Base-by-base conservation (phyloP, 495 filamentous ascomycete species). In the Aspergillus nanangensis region DNA sequence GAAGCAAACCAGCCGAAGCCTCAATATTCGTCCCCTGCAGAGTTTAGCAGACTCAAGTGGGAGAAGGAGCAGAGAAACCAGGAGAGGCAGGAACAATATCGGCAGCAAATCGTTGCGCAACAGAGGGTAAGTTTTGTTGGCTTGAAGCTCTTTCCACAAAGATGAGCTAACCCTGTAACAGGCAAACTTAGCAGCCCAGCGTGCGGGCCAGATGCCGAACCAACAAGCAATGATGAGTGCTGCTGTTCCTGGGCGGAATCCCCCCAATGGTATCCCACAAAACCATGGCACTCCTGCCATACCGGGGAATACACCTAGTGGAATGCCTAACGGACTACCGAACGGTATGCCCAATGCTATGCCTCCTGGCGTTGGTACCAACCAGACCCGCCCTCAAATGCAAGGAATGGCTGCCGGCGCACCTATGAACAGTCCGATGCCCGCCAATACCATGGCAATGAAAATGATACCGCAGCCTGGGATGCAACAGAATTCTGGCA, bases 1-100 rank as follows among this genome's bases (percentile, higher is more conserved):
- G 86, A 91, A 53, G 66, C 73, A 4, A 75, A 78, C 37, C 81
- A 84, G 47, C 83, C 82, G 20, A 75, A 79, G 45, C 65, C 64
- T 41, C 64, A 64, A 15, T 74, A 79, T 19, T 74, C 87, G 39
- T 91, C 91, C 0, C 91, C 93, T 0, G 81, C 87, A 52, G 88
- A 95, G 41, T 92, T 95, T 56, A 95, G 90, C 57, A 78, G 87
- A 22, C 74, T 95, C 56, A 90, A 92, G 60, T 81, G 84, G 60
- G 90, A 96, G 45, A 80, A 85, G 24, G 91, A 96, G 45, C 65
- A 87, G 53, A 87, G 87, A 48, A 62, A 87, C 35, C 77, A 79
- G 33, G 88, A 95, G 66, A 79, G 81, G 53, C 81, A 88, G 65
- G 77, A 81, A 51, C 72, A 79, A 22, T 80, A 86, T 47, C 78